These are phyloP conservation scores for Torulaspora quercuum DNA, from an alignment of 805 yeast species.

Conservation along the genomic window DNA sequence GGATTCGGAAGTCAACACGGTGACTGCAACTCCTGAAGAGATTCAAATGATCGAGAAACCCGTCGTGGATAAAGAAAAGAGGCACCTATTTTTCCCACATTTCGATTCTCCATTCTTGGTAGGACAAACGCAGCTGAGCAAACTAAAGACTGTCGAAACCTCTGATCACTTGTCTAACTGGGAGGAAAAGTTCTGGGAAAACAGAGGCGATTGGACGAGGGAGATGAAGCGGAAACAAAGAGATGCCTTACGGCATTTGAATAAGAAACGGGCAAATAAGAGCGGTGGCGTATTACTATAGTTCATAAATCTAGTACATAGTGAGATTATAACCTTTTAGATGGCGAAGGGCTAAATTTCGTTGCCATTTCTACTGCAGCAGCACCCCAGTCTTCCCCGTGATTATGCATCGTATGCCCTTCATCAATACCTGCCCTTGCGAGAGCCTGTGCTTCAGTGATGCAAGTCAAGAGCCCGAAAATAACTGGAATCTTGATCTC, in stretches of 20 bases:
- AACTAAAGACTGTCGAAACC: constrained; percentile 37
- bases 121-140: constrained; percentile 77
- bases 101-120: constrained; percentile 79
- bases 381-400: constrained; percentile 98
- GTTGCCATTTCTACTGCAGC: constrained; percentile 95
- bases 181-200: constrained; percentile 76
- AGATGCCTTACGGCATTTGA: constrained; percentile 61
- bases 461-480: constrained; percentile 89
- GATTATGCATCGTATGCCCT: constrained; percentile 69
- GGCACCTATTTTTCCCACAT: constrained; percentile 77
- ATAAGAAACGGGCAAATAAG: constrained; percentile 40
- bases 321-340: constrained; percentile 5
- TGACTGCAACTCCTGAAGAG: constrained; percentile 18
- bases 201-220: constrained; percentile 75
- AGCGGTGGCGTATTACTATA: constrained; percentile 9
- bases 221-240: constrained; percentile 71
- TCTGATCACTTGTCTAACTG: constrained; percentile 46
- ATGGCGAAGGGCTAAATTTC: constrained; percentile 39
- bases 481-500: constrained; percentile 73
- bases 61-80: constrained; percentile 33
- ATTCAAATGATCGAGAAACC: constrained; percentile 5
- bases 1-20: constrained; percentile 22
- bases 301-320: constrained; percentile 2
- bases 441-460: constrained; percentile 91
- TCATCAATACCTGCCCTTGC: constrained; percentile 87